Evolutionary conservation across 2,329 filamentous ascomycete genomes (phyloP).

Genomic region (Ceratocystis variospora): DNA sequence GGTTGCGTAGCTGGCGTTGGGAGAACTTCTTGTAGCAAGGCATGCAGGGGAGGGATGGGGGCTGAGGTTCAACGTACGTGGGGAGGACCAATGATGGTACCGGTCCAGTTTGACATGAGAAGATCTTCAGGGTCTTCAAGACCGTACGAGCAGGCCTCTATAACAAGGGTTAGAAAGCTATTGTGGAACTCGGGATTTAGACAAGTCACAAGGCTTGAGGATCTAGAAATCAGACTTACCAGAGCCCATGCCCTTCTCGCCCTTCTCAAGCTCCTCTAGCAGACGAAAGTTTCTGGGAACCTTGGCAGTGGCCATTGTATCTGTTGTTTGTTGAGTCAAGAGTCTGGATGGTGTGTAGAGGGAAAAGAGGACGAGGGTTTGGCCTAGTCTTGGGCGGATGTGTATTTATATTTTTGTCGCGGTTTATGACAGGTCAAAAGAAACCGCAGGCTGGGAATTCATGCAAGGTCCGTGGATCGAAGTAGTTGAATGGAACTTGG

Average conservation of each 20-base stretch:
- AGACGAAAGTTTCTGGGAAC: constrained; percentile 93
- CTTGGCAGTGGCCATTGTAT: constrained; percentile 33
- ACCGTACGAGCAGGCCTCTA: constrained; percentile 94
- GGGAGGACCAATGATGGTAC: constrained; percentile 89
- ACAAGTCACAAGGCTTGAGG: neutral
- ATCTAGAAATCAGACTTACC: constrained; percentile 37
- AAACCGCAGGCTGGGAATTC: neutral
- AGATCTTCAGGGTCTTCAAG: constrained; percentile 88
- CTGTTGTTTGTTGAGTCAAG: neutral
- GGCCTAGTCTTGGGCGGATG: neutral
- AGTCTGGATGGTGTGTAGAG: neutral
- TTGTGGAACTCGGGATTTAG: neutral
- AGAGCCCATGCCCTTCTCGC: constrained; percentile 91
- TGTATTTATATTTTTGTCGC: neutral
- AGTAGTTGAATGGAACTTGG: neutral
- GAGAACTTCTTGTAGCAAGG: neutral
- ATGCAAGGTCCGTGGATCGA: neutral
- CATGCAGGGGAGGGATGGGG: neutral
- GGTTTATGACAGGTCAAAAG: neutral
- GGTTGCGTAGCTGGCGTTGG: neutral
- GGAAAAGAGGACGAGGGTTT: neutral
- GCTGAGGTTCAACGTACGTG: constrained; percentile 51
- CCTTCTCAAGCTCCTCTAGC: constrained; percentile 95
- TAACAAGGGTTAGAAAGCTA: neutral
- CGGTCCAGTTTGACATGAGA: constrained; percentile 97